Evolutionary conservation across 2,329 filamentous ascomycete genomes (phyloP), one percentile per base, ranked within the genome.

Genomic region (Lizonia empirigonia): DNA sequence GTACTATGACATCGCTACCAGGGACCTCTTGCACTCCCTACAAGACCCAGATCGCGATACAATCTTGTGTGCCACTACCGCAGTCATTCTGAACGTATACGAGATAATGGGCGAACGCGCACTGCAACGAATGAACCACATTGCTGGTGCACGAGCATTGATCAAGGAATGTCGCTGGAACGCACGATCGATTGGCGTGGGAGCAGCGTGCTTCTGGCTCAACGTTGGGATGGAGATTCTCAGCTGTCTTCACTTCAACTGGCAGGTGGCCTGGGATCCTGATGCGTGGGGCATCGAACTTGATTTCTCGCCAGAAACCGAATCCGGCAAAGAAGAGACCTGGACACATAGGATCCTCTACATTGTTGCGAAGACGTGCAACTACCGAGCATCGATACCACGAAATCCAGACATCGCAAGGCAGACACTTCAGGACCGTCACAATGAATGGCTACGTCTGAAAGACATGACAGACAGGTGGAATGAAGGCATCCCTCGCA

Each of bases 141-240:
- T 93, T 59, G 87, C 89, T 0, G 91, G 91, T 5, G 90, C 91
- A 8, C 83, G 91, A 44, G 90, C 90, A 1, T 78, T 96, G 40
- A 92, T 97, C 64, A 90, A 91, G 55, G 91, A 96, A 68, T 96
- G 91, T 64, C 85, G 86, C 4, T 97, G 93, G 93, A 88, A 90
- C 63, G 90, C 90, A 0, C 84, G 80, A 55, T 89, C 89, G 27
- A 82, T 81, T 1, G 91, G 92, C 0, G 84, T 96, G 16, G 92
- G 91, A 1, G 84, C 86, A 0, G 91, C 92, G 1, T 97, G 92
- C 71, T 97, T 97, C 75, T 97, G 93, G 92, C 79, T 97, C 29
- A 96, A 95, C 63, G 86, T 96, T 13, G 88, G 88, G 13, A 88
- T 96, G 81, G 93, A 97, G 70, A 79, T 97, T n/a, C 78, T 97